phyloP scores from a whole-genome alignment of 345 rosid species.

The Lumnitzera racemosa region DNA sequence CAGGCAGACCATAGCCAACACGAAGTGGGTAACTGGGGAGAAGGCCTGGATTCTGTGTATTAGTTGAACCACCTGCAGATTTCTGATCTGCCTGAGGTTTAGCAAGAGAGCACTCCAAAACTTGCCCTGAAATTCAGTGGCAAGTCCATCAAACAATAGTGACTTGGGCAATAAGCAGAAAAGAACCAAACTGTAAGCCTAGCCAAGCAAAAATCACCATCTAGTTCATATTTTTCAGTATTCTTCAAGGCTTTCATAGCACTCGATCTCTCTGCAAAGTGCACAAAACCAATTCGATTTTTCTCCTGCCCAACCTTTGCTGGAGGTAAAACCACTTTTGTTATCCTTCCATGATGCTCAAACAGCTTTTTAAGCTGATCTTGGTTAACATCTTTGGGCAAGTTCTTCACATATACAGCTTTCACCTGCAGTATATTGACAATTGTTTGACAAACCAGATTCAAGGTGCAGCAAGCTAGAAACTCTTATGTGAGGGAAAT shows the following conservation, averaged over 20 bases:
- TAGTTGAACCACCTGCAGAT: constrained; percentile 33
- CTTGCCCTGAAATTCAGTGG: constrained; percentile 44
- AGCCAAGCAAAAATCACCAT: constrained; percentile 38
- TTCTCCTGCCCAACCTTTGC: constrained; percentile 81
- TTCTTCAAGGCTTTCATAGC: constrained; percentile 80
- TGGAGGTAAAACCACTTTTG: constrained; percentile 81
- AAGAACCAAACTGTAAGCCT: constrained; percentile 6
- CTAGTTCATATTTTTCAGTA: constrained; percentile 84
- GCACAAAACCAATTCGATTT: constrained; percentile 85
- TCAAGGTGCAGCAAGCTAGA: constrained; percentile 6
- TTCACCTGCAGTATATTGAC: constrained; percentile 51
- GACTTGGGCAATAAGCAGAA: background rate
- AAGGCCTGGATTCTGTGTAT: constrained; percentile 44
- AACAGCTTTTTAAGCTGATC: constrained; percentile 68
- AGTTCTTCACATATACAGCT: constrained; percentile 82
- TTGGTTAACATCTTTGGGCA: constrained; percentile 69
- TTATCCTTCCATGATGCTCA: constrained; percentile 74
- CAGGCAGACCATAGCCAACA: constrained; percentile 64
- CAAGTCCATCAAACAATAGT: background rate
- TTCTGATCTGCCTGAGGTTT: constrained; percentile 92
- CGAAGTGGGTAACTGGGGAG: constrained; percentile 63
- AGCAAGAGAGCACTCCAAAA: constrained; percentile 86
- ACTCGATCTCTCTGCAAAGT: constrained; percentile 85
- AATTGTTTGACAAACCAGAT: constrained; percentile 3
- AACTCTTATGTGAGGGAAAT: no score